Conservation (phyloP, 179 eudicot genomes). For the Amaranthus tricolor region DNA sequence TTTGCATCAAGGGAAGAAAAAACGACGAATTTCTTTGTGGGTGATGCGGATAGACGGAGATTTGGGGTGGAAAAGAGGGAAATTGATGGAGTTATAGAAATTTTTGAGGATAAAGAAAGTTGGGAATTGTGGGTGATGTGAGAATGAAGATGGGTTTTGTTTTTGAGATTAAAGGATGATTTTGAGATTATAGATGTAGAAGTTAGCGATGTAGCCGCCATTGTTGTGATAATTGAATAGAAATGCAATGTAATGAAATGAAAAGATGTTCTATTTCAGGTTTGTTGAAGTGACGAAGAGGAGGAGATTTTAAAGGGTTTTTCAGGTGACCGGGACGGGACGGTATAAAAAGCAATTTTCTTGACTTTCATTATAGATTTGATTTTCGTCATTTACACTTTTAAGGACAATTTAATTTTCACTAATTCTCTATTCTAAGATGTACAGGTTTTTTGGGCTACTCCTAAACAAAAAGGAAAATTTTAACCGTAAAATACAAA, state of each 20-base stretch:
- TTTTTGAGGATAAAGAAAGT: constrained; percentile 34
- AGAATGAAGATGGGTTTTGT: neutral
- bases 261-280: neutral
- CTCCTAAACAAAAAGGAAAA: too few species aligned
- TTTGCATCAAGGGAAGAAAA: constrained; percentile 46
- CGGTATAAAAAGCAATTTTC: too few species aligned
- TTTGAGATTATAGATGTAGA: constrained; percentile 15
- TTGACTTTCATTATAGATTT: too few species aligned
- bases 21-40: constrained; percentile 21
- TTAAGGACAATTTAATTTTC: too few species aligned
- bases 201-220: constrained; percentile 24
- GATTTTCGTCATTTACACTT: too few species aligned
- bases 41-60: constrained; percentile 13
- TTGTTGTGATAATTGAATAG: neutral
- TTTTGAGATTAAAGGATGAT: constrained; percentile 1
- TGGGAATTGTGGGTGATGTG: constrained; percentile 17
- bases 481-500: too few species aligned
- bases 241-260: neutral
- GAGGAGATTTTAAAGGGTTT: constrained; percentile 16
- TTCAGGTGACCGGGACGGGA: too few species aligned
- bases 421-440: too few species aligned
- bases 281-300: neutral
- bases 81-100: constrained; percentile 27
- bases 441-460: too few species aligned
- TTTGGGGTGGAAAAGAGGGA: constrained; percentile 34